These are phyloP conservation scores for Apiospora aurea DNA, from an alignment of 2,329 filamentous ascomycete genomes.

Conservation along the genomic window DNA sequence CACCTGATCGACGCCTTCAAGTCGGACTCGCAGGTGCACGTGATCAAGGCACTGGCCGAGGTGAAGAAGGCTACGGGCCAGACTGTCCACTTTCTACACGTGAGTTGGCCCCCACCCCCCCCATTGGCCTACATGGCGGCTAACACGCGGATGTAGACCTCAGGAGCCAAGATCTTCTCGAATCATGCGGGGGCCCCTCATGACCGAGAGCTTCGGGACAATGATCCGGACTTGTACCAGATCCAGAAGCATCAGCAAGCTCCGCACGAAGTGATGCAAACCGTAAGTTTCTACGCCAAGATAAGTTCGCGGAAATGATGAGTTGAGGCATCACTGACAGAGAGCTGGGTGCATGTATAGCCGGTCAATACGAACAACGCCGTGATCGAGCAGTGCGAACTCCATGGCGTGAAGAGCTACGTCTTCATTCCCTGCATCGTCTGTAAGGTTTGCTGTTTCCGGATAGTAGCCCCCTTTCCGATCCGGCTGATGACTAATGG, in stretches of 20 bases:
- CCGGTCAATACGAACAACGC: constrained; percentile 49
- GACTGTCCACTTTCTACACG: constrained; percentile 57
- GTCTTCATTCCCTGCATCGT: constrained; percentile 63
- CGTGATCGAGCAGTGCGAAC: constrained; percentile 52
- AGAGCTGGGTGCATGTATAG: constrained; percentile 35
- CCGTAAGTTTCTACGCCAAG: constrained; percentile 32
- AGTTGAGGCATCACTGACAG: background rate
- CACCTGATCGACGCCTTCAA: constrained; percentile 53
- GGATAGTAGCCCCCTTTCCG: too few relatives aligned
- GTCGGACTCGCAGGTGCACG: constrained; percentile 41
- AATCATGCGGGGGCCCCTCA: constrained; percentile 52
- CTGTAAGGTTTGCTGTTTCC: constrained; percentile 40
- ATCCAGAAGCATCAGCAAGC: constrained; percentile 49
- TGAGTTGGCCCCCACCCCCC: constrained; percentile 27
- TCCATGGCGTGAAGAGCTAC: constrained; percentile 53
- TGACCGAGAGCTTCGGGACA: constrained; percentile 50
- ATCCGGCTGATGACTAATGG: background rate
- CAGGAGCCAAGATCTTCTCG: constrained; percentile 60
- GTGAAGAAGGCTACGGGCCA: constrained; percentile 49
- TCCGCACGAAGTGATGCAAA: constrained; percentile 33
- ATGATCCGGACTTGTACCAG: constrained; percentile 50
- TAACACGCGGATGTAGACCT: constrained; percentile 44
- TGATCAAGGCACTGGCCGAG: constrained; percentile 54
- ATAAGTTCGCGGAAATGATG: background rate
- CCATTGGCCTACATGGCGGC: background rate